Evolutionary conservation across 2,329 filamentous ascomycete genomes (phyloP), one percentile per base, ranked within the genome.

Genomic region (Hirsutella minnesotensis): DNA sequence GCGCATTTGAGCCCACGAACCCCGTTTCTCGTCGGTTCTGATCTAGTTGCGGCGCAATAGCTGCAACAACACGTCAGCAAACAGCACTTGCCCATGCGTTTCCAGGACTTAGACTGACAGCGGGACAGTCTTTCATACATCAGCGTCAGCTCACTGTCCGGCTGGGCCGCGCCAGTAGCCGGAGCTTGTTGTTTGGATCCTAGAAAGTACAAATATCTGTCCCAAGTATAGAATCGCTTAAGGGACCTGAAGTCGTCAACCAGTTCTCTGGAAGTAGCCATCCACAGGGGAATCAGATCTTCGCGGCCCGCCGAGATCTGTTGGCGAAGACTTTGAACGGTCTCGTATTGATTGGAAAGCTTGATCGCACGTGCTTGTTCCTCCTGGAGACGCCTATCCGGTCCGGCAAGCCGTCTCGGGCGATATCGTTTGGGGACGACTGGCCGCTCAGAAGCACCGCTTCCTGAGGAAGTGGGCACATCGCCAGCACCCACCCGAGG

Each of bases 221-320:
- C 78, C 76, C 76, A 81, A 1, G 75, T 71, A 51, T 80, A 82
- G 50, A 82, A 81, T 39, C 73, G 69, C 51, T 76, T 79, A 49
- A 76, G 72, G 0, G 74, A 75, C 47, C 76, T 66, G 53, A 82
- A 82, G 46, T 82, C 78, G 45, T 80, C 72, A 9, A 80, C 69
- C 8, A 83, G 66, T 41, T 73, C 68, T 53, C 68, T 69, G 1
- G 77, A 77, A 5, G 73, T 74, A 20, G 63, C 59, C 71, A 81
- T 77, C 73, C 79, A 82, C 4, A 58, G 51, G 2, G 57, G 53
- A 5, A 69, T 59, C n/a, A 74, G 65, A 9, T 68, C 66, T 10
- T 58, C 49, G 19, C 67, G 59, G 2, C 67, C 65, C 15, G 56
- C 59, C 15, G 68, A 61, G 9, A 68, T 66, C 39, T 64, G 57